Evolutionary conservation across 306 rosid genomes (phyloP), one percentile per base, ranked within the genome.

Genomic region (Cicer yamashitae): DNA sequence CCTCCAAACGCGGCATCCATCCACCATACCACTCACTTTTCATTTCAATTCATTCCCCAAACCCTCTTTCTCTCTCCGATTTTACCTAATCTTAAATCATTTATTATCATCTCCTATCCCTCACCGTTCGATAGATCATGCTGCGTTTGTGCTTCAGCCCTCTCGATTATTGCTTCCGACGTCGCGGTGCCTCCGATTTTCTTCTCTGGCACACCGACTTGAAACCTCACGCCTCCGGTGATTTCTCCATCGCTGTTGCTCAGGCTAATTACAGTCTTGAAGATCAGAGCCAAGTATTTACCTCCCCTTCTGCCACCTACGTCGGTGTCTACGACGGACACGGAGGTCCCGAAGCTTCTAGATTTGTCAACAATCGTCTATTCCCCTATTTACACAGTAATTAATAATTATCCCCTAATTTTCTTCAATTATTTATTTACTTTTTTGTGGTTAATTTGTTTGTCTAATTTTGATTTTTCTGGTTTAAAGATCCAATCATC

Each of bases 331-430:
- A 85, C 22, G 99, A 94, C 68, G 99, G 99, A 58, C 99, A 94
- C 40, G 99, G 99, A 41, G 99, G 99, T 0, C 96, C 98, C 1
- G 92, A 94, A 84, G 99, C 99, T 84, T 90, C 99, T 58, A 77
- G 96, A 81, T 94, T 94, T 76, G 90, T 92, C 71, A 92, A 92
- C 76, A 87, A 79, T 18, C 94, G 84, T 64, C 87, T 94, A 13
- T 88, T 94, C 73, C 88, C 96, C 39, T 85, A 74, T 77, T 77
- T 94, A 45, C 92, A 88, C 15, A 86, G 99, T 94, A 79, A 54
- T 37, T 41, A 7, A 7, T 41, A 1, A 51, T 51, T 51, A 7
- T 4, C 2, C 4, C 2, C n/a, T 6, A 8, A 57, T 59, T 9
- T 59, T 22, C 39, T 20, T 51, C 8, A 7, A 34, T 59, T 12